Base-by-base conservation (phyloP, 176 grass and related monocot genomes). In the Bromus sterilis region DNA sequence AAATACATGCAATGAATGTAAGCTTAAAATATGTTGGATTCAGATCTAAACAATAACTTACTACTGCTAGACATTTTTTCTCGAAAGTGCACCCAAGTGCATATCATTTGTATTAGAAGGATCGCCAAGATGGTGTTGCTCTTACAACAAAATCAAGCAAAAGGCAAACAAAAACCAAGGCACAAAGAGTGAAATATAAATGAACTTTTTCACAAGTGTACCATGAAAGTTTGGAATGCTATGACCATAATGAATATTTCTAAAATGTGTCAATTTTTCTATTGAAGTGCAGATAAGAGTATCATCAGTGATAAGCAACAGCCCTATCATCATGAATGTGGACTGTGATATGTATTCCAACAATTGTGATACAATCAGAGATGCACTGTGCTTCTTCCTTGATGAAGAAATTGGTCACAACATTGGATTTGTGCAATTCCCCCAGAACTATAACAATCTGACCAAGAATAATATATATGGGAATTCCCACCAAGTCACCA, bases 311-410 rank as follows among this genome's bases (percentile, higher is more conserved):
- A 86, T 98, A 88, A 94, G 95, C 81, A 89, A 94, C 56, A 86
- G 77, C 72, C 91, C 94, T 25, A 63, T 94, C 40, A 94, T 94
- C 57, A 74, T 98, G 75, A 98, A 94, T 60, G 66, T 98, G 85
- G 92, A 98, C 66, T 93, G 95, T 49, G 92, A 95, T 78, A 98
- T 95, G 95, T 95, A 95, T 71, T 98, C 95, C 3, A 95, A 95
- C 79, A 93, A 89, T 31, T 88, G 84, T 0, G 67, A 95, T 58
- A 72, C 90, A 9, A 86, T 98, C 49, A 89, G 75, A 88, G 86
- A 93, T 48, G 90, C 44, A 3, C 4, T 93, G 60, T 98, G 90
- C 70, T 95, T 98, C 72, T 95, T 98, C 37, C 80, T 95, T 46
- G 92, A 94, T 66, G 95, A 94, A 86, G 58, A 91, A 78, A 87